A percentile compares a stretch with the other conserved stretches of the same genome.
These are phyloP conservation scores for Pestalotiopsis sp. DNA, from an alignment of 2,329 filamentous ascomycete species.

Conservation along the genomic window DNA sequence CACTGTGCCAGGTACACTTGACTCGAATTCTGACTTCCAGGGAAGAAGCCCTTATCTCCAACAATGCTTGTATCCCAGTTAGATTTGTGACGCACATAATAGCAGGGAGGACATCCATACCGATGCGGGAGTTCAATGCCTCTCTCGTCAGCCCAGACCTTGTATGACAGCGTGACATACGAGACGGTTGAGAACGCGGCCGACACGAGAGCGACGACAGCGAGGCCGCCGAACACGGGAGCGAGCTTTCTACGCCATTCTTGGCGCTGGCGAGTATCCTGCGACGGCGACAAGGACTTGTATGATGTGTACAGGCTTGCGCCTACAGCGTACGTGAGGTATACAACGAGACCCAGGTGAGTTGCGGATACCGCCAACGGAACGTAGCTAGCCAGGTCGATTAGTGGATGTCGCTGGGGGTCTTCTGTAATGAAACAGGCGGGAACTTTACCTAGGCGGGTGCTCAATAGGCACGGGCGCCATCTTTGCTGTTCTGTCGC, in stretches of 20 bases:
- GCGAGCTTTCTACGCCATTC: slow-evolving; percentile 34
- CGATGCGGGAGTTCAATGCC: slow-evolving; percentile 31
- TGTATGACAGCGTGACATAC: slow-evolving; percentile 38
- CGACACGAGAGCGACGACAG: slow-evolving; percentile 29
- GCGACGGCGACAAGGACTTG: slow-evolving; percentile 34
- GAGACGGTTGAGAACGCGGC: slow-evolving; percentile 31
- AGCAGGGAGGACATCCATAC: slow-evolving; percentile 22
- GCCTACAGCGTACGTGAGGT: slow-evolving; percentile 35
- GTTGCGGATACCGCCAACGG: slow-evolving; percentile 31
- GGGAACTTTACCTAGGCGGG: slow-evolving; percentile 26
- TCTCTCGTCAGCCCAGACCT: slow-evolving; percentile 40
- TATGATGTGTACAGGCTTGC: slow-evolving; percentile 38
- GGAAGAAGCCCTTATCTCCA: slow-evolving; percentile 29
- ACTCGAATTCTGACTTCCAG: slow-evolving; percentile 30
- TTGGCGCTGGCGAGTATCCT: slow-evolving; percentile 38
- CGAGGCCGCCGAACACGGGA: slow-evolving; percentile 36
- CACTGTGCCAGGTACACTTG: slow-evolving; percentile 48
- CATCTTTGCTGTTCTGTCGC: slow-evolving; percentile 22
- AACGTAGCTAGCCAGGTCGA: slow-evolving; percentile 28
- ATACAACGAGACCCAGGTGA: slow-evolving; percentile 31
- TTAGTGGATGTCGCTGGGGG: neutral
- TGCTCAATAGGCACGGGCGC: slow-evolving; percentile 31
- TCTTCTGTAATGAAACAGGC: neutral
- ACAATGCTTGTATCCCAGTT: slow-evolving; percentile 14
- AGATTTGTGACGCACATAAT: too few relatives aligned